Evolutionary conservation across 768 basidiomycete genomes (phyloP).

Genomic region (Lentinula detonsa): DNA sequence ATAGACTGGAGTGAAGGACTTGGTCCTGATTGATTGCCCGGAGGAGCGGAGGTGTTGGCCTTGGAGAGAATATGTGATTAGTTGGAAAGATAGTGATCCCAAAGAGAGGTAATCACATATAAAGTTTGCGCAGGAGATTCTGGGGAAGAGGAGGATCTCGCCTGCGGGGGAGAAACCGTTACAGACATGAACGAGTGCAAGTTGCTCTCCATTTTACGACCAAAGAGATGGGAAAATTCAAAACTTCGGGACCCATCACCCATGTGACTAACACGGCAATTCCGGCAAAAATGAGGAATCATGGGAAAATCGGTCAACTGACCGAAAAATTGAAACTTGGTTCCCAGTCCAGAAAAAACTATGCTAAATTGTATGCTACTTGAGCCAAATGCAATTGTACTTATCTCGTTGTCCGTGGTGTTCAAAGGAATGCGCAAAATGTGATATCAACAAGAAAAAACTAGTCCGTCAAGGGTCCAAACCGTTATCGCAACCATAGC

Average conservation of each 20-base stretch:
- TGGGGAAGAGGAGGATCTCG: constrained; percentile 5
- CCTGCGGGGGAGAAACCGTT: constrained; percentile 4
- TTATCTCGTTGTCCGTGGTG: neutral
- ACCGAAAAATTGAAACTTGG: neutral
- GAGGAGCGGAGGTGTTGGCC: constrained; percentile 21
- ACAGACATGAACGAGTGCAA: constrained; percentile 7
- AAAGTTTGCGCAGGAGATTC: constrained; percentile 8
- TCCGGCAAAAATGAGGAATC: neutral
- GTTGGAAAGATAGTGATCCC: constrained; percentile 14
- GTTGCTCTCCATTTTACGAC: constrained; percentile 1
- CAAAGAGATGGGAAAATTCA: neutral
- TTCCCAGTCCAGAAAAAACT: neutral
- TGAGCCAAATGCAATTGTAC: constrained; percentile 2
- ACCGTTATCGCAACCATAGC: neutral
- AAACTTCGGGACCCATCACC: neutral
- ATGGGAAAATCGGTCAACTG: neutral
- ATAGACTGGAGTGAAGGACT: constrained; percentile 35
- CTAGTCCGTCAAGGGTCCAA: neutral
- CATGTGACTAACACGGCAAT: neutral
- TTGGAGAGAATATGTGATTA: constrained; percentile 9
- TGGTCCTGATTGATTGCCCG: constrained; percentile 26
- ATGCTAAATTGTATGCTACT: constrained; percentile 3
- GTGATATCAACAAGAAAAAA: neutral
- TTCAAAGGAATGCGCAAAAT: neutral
- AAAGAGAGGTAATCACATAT: constrained; percentile 17